Evolutionary conservation across 176 grass and related monocot genomes (phyloP), one percentile per base, ranked within the genome.

Genomic region (Coix lacrymajobi): DNA sequence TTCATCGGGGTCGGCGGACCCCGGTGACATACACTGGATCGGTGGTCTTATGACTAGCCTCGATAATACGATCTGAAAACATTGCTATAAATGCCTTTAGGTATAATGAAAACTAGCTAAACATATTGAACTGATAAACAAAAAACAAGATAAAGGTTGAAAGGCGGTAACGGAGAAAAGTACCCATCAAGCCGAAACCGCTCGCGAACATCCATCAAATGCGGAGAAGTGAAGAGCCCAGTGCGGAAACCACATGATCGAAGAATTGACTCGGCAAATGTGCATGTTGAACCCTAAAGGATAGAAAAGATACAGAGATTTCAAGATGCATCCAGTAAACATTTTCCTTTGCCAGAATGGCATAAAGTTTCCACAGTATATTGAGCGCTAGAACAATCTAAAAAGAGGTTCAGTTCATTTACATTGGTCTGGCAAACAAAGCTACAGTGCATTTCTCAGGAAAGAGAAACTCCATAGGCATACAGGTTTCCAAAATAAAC

Each of bases 171-270:
- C 43, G 4, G 28, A 79, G 33, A 78, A 60, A 76, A 80, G 40
- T 92, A 99, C 96, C 96, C 96, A 75, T 94, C 80, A 62, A 99
- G 80, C 45, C 85, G 85, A 77, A 99, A 93, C 66, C 96, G 83
- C 79, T 96, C 96, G 10, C 91, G 85, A 11, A 99, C 91, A 88
- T 99, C 93, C 34, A 96, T 99, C 78, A 99, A 91, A 62, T 96
- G 96, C 8, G 93, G 93, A 3, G 93, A 96, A 41, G 91, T 99
- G 83, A 99, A 99, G 22, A 99, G 36, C 26, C 96, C 96, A 60
- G 93, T 99, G 49, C 80, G 87, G 54, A 93, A 87, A 83, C 96
- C 96, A 80, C 90, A 99, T 74, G 79, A 90, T 30, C 96, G 87
- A 67, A 99, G 85, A 44, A 96, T 99, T 33, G 96, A 96, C 80